Conservation (phyloP, 2,329 filamentous ascomycete species). For the Tolypocladium sp. region DNA sequence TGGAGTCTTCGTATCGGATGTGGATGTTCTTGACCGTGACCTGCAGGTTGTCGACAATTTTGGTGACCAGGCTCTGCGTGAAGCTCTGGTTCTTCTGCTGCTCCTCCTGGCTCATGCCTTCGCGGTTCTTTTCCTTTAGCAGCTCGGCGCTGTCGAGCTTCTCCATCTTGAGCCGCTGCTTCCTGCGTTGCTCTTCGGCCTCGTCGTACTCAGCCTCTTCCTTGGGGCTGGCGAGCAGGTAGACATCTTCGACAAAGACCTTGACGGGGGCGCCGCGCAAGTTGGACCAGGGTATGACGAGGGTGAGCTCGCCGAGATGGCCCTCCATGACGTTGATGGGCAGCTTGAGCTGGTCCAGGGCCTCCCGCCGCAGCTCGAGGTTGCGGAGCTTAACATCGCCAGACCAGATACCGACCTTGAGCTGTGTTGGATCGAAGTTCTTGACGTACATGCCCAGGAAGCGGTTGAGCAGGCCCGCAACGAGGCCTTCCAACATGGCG, state of each 20-base stretch:
- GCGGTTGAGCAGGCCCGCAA: constrained; percentile 94
- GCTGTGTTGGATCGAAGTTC: constrained; percentile 95
- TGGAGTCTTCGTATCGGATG: constrained; percentile 93
- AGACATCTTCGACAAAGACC: constrained; percentile 94
- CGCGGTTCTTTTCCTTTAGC: constrained; percentile 82
- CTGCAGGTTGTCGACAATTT: constrained; percentile 97
- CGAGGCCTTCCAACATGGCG: constrained; percentile 92
- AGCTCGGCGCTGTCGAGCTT: constrained; percentile 95
- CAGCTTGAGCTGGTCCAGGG: constrained; percentile 91
- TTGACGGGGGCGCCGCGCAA: constrained; percentile 88
- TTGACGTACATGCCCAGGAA: constrained; percentile 99
- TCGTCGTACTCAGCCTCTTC: constrained; percentile 91
- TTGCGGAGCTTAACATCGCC: constrained; percentile 94
- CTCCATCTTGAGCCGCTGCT: constrained; percentile 94
- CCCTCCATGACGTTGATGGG: constrained; percentile 95
- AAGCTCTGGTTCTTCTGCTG: constrained; percentile 98
- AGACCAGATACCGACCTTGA: constrained; percentile 98
- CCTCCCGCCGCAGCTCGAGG: constrained; percentile 86
- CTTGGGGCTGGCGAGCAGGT: constrained; percentile 86
- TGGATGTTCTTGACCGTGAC: constrained; percentile 98
- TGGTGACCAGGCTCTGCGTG: constrained; percentile 86
- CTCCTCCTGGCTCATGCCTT: constrained; percentile 89
- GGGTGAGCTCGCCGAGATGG: constrained; percentile 82
- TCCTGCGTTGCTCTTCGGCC: constrained; percentile 80
- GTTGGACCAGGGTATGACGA: constrained; percentile 97